Conservation (phyloP, 1,284 basidiomycete genomes). For the Ceratobasidium sp. region DNA sequence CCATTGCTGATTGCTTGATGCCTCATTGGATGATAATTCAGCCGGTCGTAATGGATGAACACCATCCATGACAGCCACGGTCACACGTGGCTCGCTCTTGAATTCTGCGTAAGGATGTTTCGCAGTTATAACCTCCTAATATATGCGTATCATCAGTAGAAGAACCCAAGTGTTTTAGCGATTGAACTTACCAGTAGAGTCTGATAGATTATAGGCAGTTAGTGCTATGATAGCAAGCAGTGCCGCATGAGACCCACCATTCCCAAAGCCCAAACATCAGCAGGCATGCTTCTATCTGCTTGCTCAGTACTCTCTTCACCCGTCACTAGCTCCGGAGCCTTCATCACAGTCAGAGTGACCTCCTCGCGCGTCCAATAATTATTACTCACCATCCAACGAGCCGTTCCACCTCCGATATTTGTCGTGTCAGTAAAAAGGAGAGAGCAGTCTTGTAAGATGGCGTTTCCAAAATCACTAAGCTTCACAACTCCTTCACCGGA, state of each 20-base stretch:
- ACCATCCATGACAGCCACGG: not conserved
- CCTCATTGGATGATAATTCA: not conserved
- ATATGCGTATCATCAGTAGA: not conserved
- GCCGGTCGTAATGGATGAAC: not conserved
- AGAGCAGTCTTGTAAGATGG: not conserved
- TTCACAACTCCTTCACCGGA: constrained; percentile 13
- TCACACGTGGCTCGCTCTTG: not conserved
- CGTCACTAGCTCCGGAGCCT: constrained; percentile 2
- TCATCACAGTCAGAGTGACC: not conserved
- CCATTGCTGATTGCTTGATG: not conserved
- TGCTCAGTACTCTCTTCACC: not conserved
- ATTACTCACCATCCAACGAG: constrained; percentile 19
- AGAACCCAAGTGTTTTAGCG: not conserved
- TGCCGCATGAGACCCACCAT: not conserved
- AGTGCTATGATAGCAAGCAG: no score
- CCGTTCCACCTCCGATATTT: not conserved
- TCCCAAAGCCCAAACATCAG: constrained; percentile 28
- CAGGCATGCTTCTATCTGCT: constrained; percentile 7
- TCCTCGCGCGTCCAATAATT: not conserved
- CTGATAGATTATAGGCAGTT: not conserved
- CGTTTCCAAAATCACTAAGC: constrained; percentile 31
- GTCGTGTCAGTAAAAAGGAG: constrained; percentile 11
- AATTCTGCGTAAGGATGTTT: not conserved
- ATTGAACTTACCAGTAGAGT: not conserved
- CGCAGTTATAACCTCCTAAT: not conserved